These are phyloP conservation scores for Aspergillus sp. DNA, from an alignment of 2,329 filamentous ascomycete species.

Conservation along the genomic window DNA sequence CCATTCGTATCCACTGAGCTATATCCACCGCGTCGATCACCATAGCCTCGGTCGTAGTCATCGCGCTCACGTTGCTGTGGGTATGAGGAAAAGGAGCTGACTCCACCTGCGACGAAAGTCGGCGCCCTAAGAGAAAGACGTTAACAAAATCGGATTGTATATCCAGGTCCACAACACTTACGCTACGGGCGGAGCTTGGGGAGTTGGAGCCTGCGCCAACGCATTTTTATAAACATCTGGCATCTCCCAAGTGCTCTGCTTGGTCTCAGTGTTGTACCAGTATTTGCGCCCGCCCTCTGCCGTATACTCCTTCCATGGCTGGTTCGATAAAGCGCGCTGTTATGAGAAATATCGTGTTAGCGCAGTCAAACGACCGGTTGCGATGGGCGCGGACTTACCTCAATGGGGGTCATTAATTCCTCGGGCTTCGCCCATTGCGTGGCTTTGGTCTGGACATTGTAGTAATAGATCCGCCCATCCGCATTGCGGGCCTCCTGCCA, in stretches of 20 bases:
- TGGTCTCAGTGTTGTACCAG: conserved; percentile 91
- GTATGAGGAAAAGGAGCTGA: conserved; percentile 42
- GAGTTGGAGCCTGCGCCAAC: conserved; percentile 55
- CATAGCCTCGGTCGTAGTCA: conserved; percentile 45
- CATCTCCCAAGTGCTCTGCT: conserved; percentile 93
- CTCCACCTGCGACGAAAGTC: conserved; percentile 60
- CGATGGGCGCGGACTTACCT: conserved; percentile 54
- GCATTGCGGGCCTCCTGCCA: conserved; percentile 82
- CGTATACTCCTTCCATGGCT: conserved; percentile 91
- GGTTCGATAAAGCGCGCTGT: conserved; percentile 74
- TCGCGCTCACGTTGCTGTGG: conserved; percentile 47
- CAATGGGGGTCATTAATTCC: conserved; percentile 78
- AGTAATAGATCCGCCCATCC: conserved; percentile 87
- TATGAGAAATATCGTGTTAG: conserved; percentile 14
- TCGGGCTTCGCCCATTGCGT: conserved; percentile 95
- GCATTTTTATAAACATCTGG: conserved; percentile 78
- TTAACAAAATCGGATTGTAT: neutral
- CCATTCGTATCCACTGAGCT: conserved; percentile 41
- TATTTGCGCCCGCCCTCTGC: conserved; percentile 85
- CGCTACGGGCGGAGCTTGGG: conserved; percentile 45
- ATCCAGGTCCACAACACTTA: conserved; percentile 30
- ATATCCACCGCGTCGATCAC: conserved; percentile 49
- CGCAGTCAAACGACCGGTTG: conserved; percentile 3
- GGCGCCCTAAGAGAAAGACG: conserved; percentile 38
- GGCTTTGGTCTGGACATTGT: conserved; percentile 77